A percentile compares a stretch with the other conserved stretches of the same genome.
Evolutionary conservation across 2,329 filamentous ascomycete species (phyloP).

Genomic region (Pseudonectria foliicola): DNA sequence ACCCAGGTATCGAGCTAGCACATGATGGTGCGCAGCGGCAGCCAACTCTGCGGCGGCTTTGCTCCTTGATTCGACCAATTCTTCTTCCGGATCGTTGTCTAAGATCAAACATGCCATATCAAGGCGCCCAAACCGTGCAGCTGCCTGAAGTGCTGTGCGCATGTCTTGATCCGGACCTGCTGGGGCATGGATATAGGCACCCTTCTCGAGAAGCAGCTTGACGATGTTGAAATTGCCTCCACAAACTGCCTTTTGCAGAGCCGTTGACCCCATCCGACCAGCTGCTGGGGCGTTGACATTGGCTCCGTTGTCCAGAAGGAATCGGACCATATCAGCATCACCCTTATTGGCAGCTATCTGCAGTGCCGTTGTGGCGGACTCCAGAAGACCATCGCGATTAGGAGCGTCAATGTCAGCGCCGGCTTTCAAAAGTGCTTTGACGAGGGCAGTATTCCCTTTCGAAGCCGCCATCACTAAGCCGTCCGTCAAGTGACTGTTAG

Average conservation of each 20-base stretch:
- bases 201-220: not conserved
- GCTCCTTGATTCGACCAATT: not conserved
- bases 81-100: slow-evolving; percentile 3
- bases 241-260: slow-evolving; percentile 1
- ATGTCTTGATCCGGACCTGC: rapidly evolving
- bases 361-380: slow-evolving; percentile 8
- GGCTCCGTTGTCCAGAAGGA: slow-evolving; percentile 29
- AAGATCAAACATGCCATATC: slow-evolving; percentile 8
- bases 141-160: slow-evolving; percentile 1
- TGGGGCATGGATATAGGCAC: not conserved
- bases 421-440: slow-evolving; percentile 19
- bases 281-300: slow-evolving; percentile 23
- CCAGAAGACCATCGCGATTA: too few relatives aligned
- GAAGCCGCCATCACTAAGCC: too few relatives aligned
- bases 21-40: rapidly evolving
- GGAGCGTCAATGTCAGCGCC: slow-evolving; percentile 25
- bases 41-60: not conserved
- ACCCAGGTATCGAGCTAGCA: not conserved
- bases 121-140: slow-evolving; percentile 3
- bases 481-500: too few relatives aligned
- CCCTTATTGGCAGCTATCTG: slow-evolving; percentile 12
- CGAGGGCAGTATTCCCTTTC: slow-evolving; percentile 9
- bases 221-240: slow-evolving; percentile 1
- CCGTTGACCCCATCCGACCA: rapidly evolving
- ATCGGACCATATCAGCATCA: slow-evolving; percentile 13